Evolutionary conservation across 106 monocot species (phyloP), one percentile per base, ranked within the genome.

Genomic region (Phalaenopsis equestris): DNA sequence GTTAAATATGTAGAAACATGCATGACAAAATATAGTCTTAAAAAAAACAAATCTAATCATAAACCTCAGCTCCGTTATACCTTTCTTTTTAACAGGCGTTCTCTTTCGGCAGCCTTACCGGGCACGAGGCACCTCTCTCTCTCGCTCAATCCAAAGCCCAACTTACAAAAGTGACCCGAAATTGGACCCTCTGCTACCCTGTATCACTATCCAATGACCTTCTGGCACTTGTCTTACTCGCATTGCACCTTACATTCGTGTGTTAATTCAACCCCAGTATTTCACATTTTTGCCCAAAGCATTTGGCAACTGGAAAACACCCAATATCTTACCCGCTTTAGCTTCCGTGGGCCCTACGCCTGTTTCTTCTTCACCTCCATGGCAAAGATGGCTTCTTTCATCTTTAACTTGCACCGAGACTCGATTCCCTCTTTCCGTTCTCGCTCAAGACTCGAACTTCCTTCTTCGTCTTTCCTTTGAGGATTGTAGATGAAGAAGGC

Each of bases 41-140:
- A 52, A 52, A 52, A 52, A 52, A 12, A 52, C 14, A 52, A 52
- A 10, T 52, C 52, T 52, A 52, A 52, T 52, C 15, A 52, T 52
- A 52, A 52, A 10, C 12, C 52, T 14, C 52, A 12, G 52, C 52
- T 52, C 52, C 52, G 52, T 52, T 12, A 14, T 10, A 14, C 52
- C 52, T 52, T 52, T 52, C 14, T 14, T 52, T 52, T 52, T 52
- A 52, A 12, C 12, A 3, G 12, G 52, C 14, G 52, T 52, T 14
- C 74, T 42, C 74, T 74, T 74, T 74, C 18, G 17, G 74, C 74
- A 74, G 74, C 74, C 74, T 74, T 74, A 43, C 42, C 43, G 74
- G 43, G 74, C 74, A 74, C 74, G 41, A 42, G 74, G 74, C 41
- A 74, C 6, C 41, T 0, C 42, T 6, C 42, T 17, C 41, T 73